These are phyloP conservation scores for Exophiala alcalophila DNA, from an alignment of 2,329 filamentous ascomycete genomes.

Conservation along the genomic window DNA sequence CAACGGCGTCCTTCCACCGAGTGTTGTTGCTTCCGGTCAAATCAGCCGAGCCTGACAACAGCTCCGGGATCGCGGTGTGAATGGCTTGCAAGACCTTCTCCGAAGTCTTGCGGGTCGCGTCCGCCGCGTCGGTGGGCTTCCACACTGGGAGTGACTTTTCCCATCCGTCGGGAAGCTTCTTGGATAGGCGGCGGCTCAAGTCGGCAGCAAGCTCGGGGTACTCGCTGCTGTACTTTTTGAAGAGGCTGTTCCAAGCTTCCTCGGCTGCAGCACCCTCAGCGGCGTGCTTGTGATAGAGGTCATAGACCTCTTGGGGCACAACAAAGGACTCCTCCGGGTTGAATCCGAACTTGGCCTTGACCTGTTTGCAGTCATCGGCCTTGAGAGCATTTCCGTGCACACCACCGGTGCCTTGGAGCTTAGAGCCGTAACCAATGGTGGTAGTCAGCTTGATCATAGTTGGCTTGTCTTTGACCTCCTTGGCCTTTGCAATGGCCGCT, in stretches of 20 bases:
- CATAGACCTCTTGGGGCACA: slow-evolving; percentile 92
- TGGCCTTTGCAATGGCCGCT: slow-evolving; percentile 78
- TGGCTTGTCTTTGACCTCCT: slow-evolving; percentile 92
- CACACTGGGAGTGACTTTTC: slow-evolving; percentile 90
- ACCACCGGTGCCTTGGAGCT: slow-evolving; percentile 86
- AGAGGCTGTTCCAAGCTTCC: slow-evolving; percentile 90
- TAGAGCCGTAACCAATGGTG: slow-evolving; percentile 94
- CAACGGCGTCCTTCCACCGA: slow-evolving; percentile 91
- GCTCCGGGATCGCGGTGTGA: slow-evolving; percentile 77
- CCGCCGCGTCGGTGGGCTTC: slow-evolving; percentile 76
- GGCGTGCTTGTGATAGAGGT: slow-evolving; percentile 80
- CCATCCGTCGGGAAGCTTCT: slow-evolving; percentile 92
- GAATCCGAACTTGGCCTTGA: slow-evolving; percentile 95
- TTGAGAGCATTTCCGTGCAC: slow-evolving; percentile 97
- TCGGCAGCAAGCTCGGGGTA: slow-evolving; percentile 78
- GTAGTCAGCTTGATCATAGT: slow-evolving; percentile 95
- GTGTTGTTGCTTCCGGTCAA: slow-evolving; percentile 98
- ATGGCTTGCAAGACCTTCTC: slow-evolving; percentile 90
- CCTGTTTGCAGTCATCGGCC: slow-evolving; percentile 85
- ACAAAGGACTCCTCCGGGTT: slow-evolving; percentile 90
- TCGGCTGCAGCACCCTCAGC: slow-evolving; percentile 83
- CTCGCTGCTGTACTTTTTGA: slow-evolving; percentile 78
- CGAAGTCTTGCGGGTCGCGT: slow-evolving; percentile 93
- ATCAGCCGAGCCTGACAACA: slow-evolving; percentile 94
- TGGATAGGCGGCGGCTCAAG: slow-evolving; percentile 72